Evolutionary conservation across 257 asterid genomes (phyloP).

Genomic region (Mitragyna speciosa): DNA sequence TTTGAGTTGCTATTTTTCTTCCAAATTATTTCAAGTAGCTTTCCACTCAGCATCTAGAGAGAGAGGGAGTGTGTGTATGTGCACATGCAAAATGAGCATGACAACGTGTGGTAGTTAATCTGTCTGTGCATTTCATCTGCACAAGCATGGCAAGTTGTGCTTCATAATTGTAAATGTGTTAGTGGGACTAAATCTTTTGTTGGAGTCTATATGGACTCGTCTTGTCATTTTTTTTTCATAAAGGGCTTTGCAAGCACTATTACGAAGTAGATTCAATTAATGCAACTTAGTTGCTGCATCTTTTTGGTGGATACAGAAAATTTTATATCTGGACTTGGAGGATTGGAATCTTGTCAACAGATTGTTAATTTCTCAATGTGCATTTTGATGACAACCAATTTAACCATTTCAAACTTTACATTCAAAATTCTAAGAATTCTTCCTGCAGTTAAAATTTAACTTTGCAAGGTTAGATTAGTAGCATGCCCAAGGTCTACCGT

Average conservation of each 20-base stretch:
- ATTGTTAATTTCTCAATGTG: neutral
- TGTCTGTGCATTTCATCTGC: neutral
- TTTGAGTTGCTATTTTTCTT: neutral
- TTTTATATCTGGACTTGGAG: neutral
- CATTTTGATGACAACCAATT: neutral
- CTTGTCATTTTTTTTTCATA: neutral
- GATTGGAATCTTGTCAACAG: neutral
- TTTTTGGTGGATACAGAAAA: too few species aligned
- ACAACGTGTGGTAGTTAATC: neutral
- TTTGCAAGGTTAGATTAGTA: neutral
- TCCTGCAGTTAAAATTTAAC: neutral
- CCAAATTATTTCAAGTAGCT: neutral
- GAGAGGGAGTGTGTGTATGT: neutral
- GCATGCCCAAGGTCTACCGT: neutral
- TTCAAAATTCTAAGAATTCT: neutral
- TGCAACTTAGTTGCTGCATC: neutral
- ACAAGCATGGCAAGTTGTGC: neutral
- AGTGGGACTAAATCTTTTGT: neutral
- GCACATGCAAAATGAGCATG: neutral
- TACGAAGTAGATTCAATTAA: neutral
- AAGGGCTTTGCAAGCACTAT: neutral
- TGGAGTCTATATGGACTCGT: neutral
- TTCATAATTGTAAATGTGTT: neutral
- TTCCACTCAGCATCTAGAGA: neutral
- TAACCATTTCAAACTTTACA: neutral